A percentile compares a stretch with the other conserved stretches of the same genome.
phyloP scores from a whole-genome alignment of 2,329 filamentous ascomycete species.

The Ascochyta lentis region DNA sequence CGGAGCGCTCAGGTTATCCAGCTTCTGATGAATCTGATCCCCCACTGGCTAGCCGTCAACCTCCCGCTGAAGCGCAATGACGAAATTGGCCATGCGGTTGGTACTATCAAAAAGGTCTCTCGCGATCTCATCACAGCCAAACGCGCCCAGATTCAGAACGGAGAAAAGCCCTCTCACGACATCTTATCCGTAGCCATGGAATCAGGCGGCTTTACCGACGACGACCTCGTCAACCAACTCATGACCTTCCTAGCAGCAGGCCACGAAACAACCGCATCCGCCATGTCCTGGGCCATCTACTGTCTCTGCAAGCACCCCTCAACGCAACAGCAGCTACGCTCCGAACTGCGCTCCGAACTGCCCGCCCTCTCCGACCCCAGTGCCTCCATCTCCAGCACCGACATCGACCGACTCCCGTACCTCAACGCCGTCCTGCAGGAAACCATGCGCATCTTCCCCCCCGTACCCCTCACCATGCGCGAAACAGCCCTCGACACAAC shows the following conservation, averaged over 20 bases:
- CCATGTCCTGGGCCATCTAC: constrained; percentile 62
- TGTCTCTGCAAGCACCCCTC: constrained; percentile 59
- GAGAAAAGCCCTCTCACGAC: constrained; percentile 63
- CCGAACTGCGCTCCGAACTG: constrained; percentile 58
- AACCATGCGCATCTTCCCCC: constrained; percentile 73
- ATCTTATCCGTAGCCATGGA: constrained; percentile 82
- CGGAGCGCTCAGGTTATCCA: constrained; percentile 62
- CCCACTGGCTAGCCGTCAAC: constrained; percentile 64
- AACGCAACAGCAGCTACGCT: constrained; percentile 57
- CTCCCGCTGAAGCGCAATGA: constrained; percentile 75
- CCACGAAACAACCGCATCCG: constrained; percentile 63
- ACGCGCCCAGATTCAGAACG: constrained; percentile 61
- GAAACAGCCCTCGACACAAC: constrained; percentile 68
- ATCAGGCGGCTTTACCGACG: constrained; percentile 76
- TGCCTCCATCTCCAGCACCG: constrained; percentile 57
- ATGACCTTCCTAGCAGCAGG: constrained; percentile 86
- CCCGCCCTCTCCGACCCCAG: constrained; percentile 50
- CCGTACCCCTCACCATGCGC: constrained; percentile 75
- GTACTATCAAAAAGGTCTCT: constrained; percentile 64
- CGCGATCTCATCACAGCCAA: constrained; percentile 74
- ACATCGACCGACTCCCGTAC: constrained; percentile 78
- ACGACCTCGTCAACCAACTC: constrained; percentile 83
- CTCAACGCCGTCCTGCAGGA: constrained; percentile 79
- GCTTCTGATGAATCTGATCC: constrained; percentile 68
- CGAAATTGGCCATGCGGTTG: constrained; percentile 45